Percentiles rank a stretch among this genome's conserved stretches.
phyloP scores from a whole-genome alignment of 495 filamentous ascomycete genomes.

The Hyaloscypha hepaticicola region DNA sequence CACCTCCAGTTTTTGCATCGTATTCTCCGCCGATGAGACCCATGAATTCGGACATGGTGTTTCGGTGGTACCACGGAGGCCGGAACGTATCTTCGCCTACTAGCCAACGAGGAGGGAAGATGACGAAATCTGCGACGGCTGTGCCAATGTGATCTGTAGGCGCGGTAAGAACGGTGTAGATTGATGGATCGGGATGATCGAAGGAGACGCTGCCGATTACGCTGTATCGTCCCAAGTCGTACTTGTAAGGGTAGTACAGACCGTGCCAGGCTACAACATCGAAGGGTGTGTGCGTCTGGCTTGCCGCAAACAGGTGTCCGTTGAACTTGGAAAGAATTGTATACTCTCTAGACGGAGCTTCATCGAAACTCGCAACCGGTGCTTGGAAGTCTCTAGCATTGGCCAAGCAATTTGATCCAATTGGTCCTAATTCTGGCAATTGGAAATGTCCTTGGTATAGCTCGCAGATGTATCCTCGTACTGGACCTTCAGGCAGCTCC shows the following conservation, averaged over 20 bases:
- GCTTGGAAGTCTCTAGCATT: constrained; percentile 88
- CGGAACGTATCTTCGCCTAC: constrained; percentile 77
- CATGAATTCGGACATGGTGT: constrained; percentile 85
- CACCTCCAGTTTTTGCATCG: constrained; percentile 50
- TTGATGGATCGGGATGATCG: constrained; percentile 79
- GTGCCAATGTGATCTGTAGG: constrained; percentile 62
- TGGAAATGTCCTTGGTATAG: constrained; percentile 82
- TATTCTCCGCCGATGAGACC: constrained; percentile 68
- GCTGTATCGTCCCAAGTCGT: constrained; percentile 78
- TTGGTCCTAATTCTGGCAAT: constrained; percentile 86
- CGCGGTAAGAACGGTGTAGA: constrained; percentile 77
- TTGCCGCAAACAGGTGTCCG: constrained; percentile 71
- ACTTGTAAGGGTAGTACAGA: constrained; percentile 80
- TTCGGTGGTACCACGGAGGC: constrained; percentile 81
- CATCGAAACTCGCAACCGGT: constrained; percentile 73
- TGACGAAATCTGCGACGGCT: constrained; percentile 79
- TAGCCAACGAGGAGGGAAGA: constrained; percentile 80
- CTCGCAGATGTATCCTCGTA: constrained; percentile 81
- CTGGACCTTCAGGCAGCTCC: constrained; percentile 49
- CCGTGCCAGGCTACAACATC: constrained; percentile 83
- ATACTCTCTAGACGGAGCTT: constrained; percentile 53
- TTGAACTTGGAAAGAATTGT: constrained; percentile 75
- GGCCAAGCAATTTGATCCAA: constrained; percentile 83
- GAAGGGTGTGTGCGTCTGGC: constrained; percentile 72
- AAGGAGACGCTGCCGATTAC: constrained; percentile 73